Base-by-base conservation (phyloP, 257 asterid genomes). In the Asclepias syriaca region DNA sequence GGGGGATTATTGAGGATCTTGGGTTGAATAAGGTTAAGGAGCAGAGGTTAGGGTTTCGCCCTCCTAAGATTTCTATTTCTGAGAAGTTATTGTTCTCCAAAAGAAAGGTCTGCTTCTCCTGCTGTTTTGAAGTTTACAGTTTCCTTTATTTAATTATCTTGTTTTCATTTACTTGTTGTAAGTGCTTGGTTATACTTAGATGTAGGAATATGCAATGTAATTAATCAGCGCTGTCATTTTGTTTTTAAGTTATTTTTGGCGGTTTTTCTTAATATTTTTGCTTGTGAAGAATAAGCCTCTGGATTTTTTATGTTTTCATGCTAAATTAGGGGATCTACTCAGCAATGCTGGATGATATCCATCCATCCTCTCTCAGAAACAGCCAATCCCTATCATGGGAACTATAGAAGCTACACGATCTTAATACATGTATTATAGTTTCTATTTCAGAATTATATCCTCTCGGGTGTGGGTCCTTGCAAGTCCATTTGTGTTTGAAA, bases 1-100 rank as follows among this genome's bases (percentile, higher is more conserved):
- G 93, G 66, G 84, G 77, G 24, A 77, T 95, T 61, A 85, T 95
- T 77, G 97, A 90, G 79, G 98, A 95, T 86, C 85, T 95, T 81
- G 98, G 99, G 24, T 92, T 95, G 45, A 82, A 79, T 84, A 88
- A 81, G 81, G 75, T 81, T 69, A 87, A 83, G 70, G 98, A 92
- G 70, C 92, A 88, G 80, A 86, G 81, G 81, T 71, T 84, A 76
- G 98, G 95, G 78, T 77, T 83, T 83, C 83, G 88, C 22, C 92
- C 89, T 61, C 96, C 94, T 11, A 95, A 86, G 78, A 60, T 92
- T 76, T 86, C 99, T 8, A 86, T 95, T 70, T 89, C 91, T 56
- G 97, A 92, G 81, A 95, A 86, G 86, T 37, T 92, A 43, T 50
- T 85, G 86, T 81, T 85, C 56, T 84, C 94, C 63, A 92, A 88